A percentile compares a stretch with the other conserved stretches of the same genome.
Evolutionary conservation across 768 basidiomycete genomes (phyloP).

Genomic region (Tephrocybe sp.): DNA sequence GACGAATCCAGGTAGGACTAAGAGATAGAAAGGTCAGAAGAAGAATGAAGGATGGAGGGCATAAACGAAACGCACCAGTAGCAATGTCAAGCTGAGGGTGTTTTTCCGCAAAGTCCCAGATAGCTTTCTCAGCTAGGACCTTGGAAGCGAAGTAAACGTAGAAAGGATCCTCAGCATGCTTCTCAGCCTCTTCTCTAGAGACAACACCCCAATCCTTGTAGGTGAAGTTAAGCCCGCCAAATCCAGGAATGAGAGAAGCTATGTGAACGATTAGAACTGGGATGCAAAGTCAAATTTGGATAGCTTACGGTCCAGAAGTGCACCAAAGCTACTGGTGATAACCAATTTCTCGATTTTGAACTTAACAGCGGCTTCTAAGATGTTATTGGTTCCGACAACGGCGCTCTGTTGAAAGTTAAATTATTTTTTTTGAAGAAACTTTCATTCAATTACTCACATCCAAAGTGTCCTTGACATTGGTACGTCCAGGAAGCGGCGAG

Average conservation of each 20-base stretch:
- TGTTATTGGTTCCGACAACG: conserved; percentile 26
- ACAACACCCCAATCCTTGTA: conserved; percentile 32
- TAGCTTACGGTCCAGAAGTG: conserved; percentile 25
- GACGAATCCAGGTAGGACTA: conserved; percentile 36
- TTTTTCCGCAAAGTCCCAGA: conserved; percentile 37
- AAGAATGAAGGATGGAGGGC: neutral
- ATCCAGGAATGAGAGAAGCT: conserved; percentile 21
- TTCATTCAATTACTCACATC: conserved; percentile 13
- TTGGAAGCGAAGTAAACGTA: conserved; percentile 42
- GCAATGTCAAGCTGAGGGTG: conserved; percentile 37
- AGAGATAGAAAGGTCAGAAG: neutral
- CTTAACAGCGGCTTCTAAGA: conserved; percentile 24
- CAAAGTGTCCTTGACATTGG: conserved; percentile 18
- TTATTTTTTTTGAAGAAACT: neutral
- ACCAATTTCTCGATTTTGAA: conserved; percentile 28
- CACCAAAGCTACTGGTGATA: conserved; percentile 31
- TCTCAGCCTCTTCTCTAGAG: conserved; percentile 27
- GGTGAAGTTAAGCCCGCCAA: conserved; percentile 21
- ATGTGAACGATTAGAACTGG: neutral
- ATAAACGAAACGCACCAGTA: conserved; percentile 28
- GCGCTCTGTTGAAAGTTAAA: conserved; percentile 16
- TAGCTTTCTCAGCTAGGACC: conserved; percentile 35
- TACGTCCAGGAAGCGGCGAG: conserved; percentile 23
- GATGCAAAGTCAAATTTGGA: neutral
- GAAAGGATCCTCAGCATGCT: conserved; percentile 23